Evolutionary conservation across 192 early-diverging fungal species (phyloP).

Genomic region (Geranomyces michiganensis): DNA sequence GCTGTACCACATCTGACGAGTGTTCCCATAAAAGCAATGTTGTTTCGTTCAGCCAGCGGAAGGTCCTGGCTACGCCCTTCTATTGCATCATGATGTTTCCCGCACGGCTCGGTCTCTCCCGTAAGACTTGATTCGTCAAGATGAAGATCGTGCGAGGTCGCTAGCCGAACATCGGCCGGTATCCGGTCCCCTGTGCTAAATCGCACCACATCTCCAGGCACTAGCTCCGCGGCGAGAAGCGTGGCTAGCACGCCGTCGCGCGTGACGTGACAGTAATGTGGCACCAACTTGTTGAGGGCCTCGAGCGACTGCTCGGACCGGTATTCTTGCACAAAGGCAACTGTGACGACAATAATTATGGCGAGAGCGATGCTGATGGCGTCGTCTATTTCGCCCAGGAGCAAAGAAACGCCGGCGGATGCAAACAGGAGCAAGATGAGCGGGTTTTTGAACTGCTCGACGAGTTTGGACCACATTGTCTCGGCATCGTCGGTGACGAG

Average conservation of each 20-base stretch:
- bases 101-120: conserved; percentile 80
- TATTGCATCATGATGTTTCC: conserved; percentile 61
- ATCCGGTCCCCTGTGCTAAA: conserved; percentile 90
- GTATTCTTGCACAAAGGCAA: conserved; percentile 90
- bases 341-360: conserved; percentile 75
- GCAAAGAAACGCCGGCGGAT: conserved; percentile 70
- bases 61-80: conserved; percentile 46
- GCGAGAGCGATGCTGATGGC: conserved; percentile 83
- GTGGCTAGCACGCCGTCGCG: conserved; percentile 62
- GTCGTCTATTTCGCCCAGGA: conserved; percentile 79
- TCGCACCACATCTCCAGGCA: conserved; percentile 89
- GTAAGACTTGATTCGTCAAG: conserved; percentile 92
- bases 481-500: conserved; percentile 71
- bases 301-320: conserved; percentile 82
- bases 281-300: conserved; percentile 81
- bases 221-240: conserved; percentile 81
- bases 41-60: conserved; percentile 68
- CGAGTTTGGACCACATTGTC: conserved; percentile 67
- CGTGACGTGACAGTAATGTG: conserved; percentile 82
- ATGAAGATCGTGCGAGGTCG: conserved; percentile 76
- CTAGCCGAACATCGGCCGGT: conserved; percentile 88
- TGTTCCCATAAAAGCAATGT: conserved; percentile 79
- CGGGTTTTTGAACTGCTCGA: conserved; percentile 87
- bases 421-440: conserved; percentile 77
- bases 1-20: conserved; percentile 69